phyloP scores from a whole-genome alignment of 1,284 basidiomycete genomes.

The Xerocomus nothofagi region DNA sequence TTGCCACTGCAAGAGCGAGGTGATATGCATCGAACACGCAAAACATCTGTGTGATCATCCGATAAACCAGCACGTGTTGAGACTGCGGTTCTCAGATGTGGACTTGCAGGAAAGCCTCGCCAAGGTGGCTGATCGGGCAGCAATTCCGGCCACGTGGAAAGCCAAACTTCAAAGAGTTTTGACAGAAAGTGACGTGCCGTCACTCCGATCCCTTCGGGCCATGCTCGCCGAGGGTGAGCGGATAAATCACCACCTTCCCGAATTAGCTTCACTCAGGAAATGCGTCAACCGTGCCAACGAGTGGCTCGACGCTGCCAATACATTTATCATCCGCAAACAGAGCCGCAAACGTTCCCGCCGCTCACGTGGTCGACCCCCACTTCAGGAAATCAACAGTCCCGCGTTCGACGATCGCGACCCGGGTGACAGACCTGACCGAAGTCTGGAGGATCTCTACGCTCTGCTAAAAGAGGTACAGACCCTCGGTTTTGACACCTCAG shows the following conservation, averaged over 20 bases:
- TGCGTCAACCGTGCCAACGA: constrained; percentile 81
- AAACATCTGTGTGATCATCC: constrained; percentile 75
- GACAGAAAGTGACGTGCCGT: constrained; percentile 65
- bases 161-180: constrained; percentile 69
- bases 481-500: constrained; percentile 79
- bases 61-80: constrained; percentile 60
- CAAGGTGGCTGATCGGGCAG: constrained; percentile 71
- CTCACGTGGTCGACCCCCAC: constrained; percentile 53
- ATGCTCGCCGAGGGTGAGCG: constrained; percentile 86
- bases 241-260: constrained; percentile 73
- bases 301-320: constrained; percentile 80
- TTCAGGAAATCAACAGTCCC: constrained; percentile 35
- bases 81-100: constrained; percentile 81
- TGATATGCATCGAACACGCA: constrained; percentile 87
- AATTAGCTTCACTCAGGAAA: constrained; percentile 70
- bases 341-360: constrained; percentile 70
- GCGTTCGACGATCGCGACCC: constrained; percentile 50
- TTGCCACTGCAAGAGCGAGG: constrained; percentile 73
- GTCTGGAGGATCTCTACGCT: constrained; percentile 63
- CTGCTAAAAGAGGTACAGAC: constrained; percentile 69
- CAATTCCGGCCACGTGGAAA: constrained; percentile 75
- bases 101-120: constrained; percentile 69
- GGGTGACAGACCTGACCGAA: constrained; percentile 66
- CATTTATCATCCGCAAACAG: constrained; percentile 70
- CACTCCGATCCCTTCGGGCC: constrained; percentile 73